Evolutionary conservation across 176 grass and related monocot species (phyloP).

Genomic region (Saccharum spontaneum): DNA sequence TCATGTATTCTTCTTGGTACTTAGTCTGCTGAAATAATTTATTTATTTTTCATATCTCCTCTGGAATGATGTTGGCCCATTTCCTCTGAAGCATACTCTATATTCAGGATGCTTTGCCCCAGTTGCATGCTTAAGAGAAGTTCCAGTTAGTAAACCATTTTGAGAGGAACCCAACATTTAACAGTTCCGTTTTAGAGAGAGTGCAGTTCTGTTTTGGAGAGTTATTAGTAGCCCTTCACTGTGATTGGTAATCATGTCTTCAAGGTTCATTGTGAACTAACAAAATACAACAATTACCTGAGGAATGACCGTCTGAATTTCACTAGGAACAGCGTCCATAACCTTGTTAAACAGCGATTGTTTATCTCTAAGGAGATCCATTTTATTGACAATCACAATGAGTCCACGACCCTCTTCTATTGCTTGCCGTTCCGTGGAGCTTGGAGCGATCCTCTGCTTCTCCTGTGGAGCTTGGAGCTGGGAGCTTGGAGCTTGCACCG

Average conservation of each 20-base stretch:
- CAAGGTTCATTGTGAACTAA: constrained; percentile 14
- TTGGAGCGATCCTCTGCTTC: too few relatives aligned
- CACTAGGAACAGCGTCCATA: constrained; percentile 69
- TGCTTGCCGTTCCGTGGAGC: constrained; percentile 44
- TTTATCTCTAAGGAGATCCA: constrained; percentile 87
- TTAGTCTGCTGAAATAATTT: too few relatives aligned
- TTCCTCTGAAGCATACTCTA: too few relatives aligned
- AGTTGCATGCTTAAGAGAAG: too few relatives aligned
- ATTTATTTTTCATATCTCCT: too few relatives aligned
- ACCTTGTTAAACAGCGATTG: constrained; percentile 64
- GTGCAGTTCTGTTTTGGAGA: not conserved
- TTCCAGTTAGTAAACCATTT: too few relatives aligned
- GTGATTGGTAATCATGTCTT: constrained; percentile 7
- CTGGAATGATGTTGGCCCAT: too few relatives aligned
- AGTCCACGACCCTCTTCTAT: constrained; percentile 96
- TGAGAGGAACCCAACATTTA: too few relatives aligned
- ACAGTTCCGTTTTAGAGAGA: not conserved
- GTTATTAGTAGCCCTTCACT: not conserved
- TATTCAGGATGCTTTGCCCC: too few relatives aligned
- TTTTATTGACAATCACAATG: constrained; percentile 94
- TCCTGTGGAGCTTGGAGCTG: too few relatives aligned
- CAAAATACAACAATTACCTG: constrained; percentile 45
- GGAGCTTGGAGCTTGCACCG: too few relatives aligned
- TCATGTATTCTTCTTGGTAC: too few relatives aligned
- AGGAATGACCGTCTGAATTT: constrained; percentile 93